phyloP scores from a whole-genome alignment of 2,329 filamentous ascomycete genomes.

The Blastomyces percursus region DNA sequence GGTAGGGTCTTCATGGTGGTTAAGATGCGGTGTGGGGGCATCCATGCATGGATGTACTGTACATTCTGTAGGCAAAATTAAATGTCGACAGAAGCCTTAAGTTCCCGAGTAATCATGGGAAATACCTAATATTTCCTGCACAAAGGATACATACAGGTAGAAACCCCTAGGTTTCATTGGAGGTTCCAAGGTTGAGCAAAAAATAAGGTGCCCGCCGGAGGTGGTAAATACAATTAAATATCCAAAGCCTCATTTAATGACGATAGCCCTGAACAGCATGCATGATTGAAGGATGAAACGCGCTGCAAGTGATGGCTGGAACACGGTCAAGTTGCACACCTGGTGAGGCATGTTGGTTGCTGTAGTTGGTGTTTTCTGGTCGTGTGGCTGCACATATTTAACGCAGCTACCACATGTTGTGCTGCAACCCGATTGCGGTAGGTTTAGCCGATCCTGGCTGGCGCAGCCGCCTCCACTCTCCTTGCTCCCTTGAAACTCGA shows the following conservation, averaged over 20 bases:
- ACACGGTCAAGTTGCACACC: background rate
- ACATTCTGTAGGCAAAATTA: too few species aligned
- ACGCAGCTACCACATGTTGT: too few species aligned
- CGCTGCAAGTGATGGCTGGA: background rate
- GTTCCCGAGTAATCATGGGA: too few species aligned
- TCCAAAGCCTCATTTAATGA: background rate
- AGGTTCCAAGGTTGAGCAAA: too few species aligned
- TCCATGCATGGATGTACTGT: too few species aligned
- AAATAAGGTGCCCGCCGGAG: too few species aligned
- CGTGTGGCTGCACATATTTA: too few species aligned
- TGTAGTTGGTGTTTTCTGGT: too few species aligned
- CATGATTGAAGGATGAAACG: background rate
- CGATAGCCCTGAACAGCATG: background rate
- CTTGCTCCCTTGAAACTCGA: background rate
- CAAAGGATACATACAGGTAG: background rate
- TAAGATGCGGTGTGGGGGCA: too few species aligned
- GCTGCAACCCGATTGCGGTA: background rate
- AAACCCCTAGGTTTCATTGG: background rate
- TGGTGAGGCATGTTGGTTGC: too few species aligned
- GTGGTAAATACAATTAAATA: background rate
- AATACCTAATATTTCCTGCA: background rate
- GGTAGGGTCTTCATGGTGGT: background rate
- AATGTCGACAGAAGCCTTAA: too few species aligned
- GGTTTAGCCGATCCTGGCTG: background rate
- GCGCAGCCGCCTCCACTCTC: background rate